Evolutionary conservation across 2,329 filamentous ascomycete genomes (phyloP).

Genomic region (Penicillium decumbens): DNA sequence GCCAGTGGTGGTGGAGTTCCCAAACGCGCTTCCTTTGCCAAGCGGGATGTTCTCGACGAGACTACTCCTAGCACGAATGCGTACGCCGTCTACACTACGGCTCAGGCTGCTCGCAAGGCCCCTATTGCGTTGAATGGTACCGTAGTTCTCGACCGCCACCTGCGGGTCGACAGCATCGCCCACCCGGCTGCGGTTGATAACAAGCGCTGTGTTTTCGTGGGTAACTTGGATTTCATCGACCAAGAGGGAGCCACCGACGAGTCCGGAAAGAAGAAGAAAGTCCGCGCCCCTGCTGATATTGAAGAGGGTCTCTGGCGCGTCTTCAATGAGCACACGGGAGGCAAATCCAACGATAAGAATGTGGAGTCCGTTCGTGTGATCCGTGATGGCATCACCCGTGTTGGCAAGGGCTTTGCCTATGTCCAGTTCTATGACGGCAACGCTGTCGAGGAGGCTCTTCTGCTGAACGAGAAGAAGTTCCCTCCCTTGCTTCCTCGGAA

Average conservation of each 20-base stretch:
- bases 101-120: conserved; percentile 69
- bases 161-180: conserved; percentile 85
- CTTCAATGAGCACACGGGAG: conserved; percentile 36
- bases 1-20: conserved; percentile 65
- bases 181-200: conserved; percentile 80
- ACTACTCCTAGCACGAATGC: conserved; percentile 93
- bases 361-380: conserved; percentile 93
- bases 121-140: conserved; percentile 76
- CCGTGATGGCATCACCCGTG: conserved; percentile 80
- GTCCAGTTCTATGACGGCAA: conserved; percentile 92
- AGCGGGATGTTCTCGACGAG: conserved; percentile 80
- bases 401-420: conserved; percentile 96
- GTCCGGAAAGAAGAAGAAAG: conserved; percentile 66
- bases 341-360: conserved; percentile 55
- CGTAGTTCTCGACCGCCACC: conserved; percentile 75
- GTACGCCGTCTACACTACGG: conserved; percentile 81
- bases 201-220: conserved; percentile 89
- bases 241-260: conserved; percentile 69
- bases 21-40: conserved; percentile 91
- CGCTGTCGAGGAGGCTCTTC: conserved; percentile 81
- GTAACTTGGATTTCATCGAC: conserved; percentile 93
- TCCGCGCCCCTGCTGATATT: conserved; percentile 72
- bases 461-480: conserved; percentile 85
- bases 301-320: conserved; percentile 68
- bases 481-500: conserved; percentile 88